Evolutionary conservation across 2,329 filamentous ascomycete genomes (phyloP).

Genomic region (Fonsecaea erecta): DNA sequence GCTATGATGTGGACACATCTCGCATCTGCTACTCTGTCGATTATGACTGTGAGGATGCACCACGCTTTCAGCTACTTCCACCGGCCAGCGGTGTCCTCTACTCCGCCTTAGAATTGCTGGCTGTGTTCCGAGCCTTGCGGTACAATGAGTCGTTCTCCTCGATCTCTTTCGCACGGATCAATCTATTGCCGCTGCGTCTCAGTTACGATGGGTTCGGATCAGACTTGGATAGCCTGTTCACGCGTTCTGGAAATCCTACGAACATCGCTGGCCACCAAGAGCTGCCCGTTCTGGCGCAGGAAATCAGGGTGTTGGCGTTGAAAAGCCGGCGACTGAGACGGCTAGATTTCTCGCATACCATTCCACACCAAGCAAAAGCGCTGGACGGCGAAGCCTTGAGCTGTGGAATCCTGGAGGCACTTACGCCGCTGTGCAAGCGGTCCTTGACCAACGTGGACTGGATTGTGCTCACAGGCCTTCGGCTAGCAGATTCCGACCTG

Average conservation of each 20-base stretch:
- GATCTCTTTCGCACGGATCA: conserved; percentile 69
- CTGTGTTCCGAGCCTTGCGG: conserved; percentile 69
- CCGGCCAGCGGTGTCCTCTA: conserved; percentile 61
- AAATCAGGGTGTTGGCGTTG: conserved; percentile 68
- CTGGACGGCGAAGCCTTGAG: conserved; percentile 58
- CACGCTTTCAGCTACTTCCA: conserved; percentile 67
- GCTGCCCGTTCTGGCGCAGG: conserved; percentile 68
- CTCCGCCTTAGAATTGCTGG: conserved; percentile 66
- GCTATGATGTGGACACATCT: conserved; percentile 69
- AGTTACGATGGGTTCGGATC: conserved; percentile 63
- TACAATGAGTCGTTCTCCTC: conserved; percentile 72
- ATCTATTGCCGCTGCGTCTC: conserved; percentile 67
- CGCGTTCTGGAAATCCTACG: conserved; percentile 62
- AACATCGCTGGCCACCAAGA: conserved; percentile 58
- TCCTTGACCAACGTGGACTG: conserved; percentile 72
- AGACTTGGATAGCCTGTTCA: conserved; percentile 66
- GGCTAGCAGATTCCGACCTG: conserved; percentile 71
- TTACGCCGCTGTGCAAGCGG: conserved; percentile 69
- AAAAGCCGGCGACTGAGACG: conserved; percentile 67
- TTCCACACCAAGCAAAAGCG: conserved; percentile 19
- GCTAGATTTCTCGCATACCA: conserved; percentile 67
- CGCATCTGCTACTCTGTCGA: conserved; percentile 69
- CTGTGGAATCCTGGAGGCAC: conserved; percentile 70
- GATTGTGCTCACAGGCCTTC: conserved; percentile 70
- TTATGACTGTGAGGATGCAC: conserved; percentile 67